Evolutionary conservation across 495 filamentous ascomycete species (phyloP).

Genomic region (Umbilicaria muhlenbergii): DNA sequence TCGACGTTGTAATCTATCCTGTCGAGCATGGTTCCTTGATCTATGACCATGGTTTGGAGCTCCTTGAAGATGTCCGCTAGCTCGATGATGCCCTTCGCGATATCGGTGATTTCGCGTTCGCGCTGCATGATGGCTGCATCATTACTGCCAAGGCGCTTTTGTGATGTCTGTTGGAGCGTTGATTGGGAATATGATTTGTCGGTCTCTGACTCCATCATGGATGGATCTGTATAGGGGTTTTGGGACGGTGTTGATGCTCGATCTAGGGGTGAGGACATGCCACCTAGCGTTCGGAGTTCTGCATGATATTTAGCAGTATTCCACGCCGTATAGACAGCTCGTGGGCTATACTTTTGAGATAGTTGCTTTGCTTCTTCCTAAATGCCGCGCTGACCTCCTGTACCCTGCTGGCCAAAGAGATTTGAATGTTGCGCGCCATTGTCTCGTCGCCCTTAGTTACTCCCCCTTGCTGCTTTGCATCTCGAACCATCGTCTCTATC

Average conservation of each 20-base stretch:
- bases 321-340: background rate
- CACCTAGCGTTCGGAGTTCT: slow-evolving; percentile 77
- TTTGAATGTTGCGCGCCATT: slow-evolving; percentile 92
- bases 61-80: slow-evolving; percentile 93
- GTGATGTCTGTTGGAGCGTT: slow-evolving; percentile 57
- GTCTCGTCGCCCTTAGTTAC: slow-evolving; percentile 72
- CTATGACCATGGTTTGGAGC: slow-evolving; percentile 90
- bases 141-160: slow-evolving; percentile 55
- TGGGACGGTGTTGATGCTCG: slow-evolving; percentile 45
- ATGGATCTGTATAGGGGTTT: slow-evolving; percentile 59
- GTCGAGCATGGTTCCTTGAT: slow-evolving; percentile 95
- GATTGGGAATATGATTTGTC: slow-evolving; percentile 87
- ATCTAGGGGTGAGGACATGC: slow-evolving; percentile 43
- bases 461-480: slow-evolving; percentile 48
- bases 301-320: slow-evolving; percentile 3
- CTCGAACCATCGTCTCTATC: slow-evolving; percentile 71
- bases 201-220: slow-evolving; percentile 73
- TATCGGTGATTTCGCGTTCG: slow-evolving; percentile 94
- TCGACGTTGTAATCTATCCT: slow-evolving; percentile 98
- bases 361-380: slow-evolving; percentile 90
- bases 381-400: slow-evolving; percentile 89
- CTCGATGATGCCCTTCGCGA: slow-evolving; percentile 95
- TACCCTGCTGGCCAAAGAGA: slow-evolving; percentile 70
- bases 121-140: slow-evolving; percentile 80
- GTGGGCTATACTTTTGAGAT: slow-evolving; percentile 61